A percentile compares a stretch with the other conserved stretches of the same genome.
Conservation (phyloP, 78 protist genomes). For the Dictyostelium firmibasis region DNA sequence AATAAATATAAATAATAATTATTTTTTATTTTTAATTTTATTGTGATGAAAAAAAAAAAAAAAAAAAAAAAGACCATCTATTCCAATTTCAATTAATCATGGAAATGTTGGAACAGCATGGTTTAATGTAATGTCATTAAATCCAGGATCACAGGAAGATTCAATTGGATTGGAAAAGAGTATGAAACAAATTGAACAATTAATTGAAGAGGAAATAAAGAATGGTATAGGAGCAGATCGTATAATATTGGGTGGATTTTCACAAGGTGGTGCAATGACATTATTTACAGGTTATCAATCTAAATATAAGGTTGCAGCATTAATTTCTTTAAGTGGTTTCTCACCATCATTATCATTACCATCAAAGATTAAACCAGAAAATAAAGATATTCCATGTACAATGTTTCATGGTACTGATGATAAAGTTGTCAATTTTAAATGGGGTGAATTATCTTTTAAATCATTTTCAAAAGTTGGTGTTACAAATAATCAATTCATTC, state of each 20-base stretch:
- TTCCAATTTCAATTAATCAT: slow-evolving; percentile 5
- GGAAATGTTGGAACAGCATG: not conserved
- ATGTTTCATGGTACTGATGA: slow-evolving; percentile 19
- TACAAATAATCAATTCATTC: not conserved
- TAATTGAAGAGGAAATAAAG: not conserved
- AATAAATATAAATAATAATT: not conserved
- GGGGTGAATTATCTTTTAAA: not conserved
- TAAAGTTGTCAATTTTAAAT: not conserved
- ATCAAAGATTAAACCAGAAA: not conserved
- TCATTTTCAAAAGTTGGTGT: not conserved
- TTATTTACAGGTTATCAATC: not conserved
- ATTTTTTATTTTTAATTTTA: not conserved
- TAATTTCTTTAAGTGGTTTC: slow-evolving; percentile 1
- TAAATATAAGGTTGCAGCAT: not conserved
- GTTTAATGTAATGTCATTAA: slow-evolving; percentile 4
- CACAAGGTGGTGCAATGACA: not conserved
- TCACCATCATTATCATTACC: slow-evolving; percentile 9
- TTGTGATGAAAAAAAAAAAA: no score
- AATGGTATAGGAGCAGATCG: not conserved
- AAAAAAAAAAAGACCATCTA: slow-evolving; percentile 7
- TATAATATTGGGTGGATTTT: slow-evolving; percentile 1
- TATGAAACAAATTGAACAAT: not conserved
- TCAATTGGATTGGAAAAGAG: not conserved
- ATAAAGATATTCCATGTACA: not conserved
- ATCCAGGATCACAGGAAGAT: slow-evolving; percentile 12